Evolutionary conservation across 2,329 filamentous ascomycete species (phyloP).

Genomic region (Clonostachys solani): DNA sequence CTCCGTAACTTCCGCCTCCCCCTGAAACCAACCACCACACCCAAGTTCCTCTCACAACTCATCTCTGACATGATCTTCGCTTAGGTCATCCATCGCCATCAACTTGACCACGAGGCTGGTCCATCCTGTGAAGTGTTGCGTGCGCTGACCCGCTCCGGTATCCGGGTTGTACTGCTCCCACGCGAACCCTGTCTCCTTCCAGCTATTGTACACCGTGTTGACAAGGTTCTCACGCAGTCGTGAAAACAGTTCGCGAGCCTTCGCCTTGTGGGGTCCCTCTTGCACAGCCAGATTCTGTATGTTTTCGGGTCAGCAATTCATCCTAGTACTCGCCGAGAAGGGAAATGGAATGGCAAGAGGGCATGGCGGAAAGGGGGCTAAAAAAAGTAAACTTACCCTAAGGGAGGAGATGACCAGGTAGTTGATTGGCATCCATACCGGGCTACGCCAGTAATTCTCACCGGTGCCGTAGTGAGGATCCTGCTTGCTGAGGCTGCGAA

Average conservation of each 20-base stretch:
- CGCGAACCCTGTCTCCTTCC: slow-evolving; percentile 89
- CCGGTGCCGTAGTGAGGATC: slow-evolving; percentile 81
- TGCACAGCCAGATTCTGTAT: slow-evolving; percentile 57
- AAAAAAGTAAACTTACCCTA: slow-evolving; percentile 51
- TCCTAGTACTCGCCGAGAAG: neutral
- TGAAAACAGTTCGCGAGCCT: slow-evolving; percentile 71
- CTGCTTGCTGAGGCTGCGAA: slow-evolving; percentile 82
- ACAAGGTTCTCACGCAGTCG: slow-evolving; percentile 79
- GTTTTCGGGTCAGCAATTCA: neutral
- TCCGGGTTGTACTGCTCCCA: slow-evolving; percentile 99
- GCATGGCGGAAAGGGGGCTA: neutral
- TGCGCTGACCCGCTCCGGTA: slow-evolving; percentile 88
- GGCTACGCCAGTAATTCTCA: slow-evolving; percentile 96
- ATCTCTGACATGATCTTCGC: slow-evolving; percentile 29
- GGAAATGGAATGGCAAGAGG: neutral
- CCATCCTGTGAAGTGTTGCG: slow-evolving; percentile 98
- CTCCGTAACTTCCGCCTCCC: too few relatives aligned
- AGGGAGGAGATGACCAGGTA: slow-evolving; percentile 80
- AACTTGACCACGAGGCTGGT: slow-evolving; percentile 98
- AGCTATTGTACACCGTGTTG: slow-evolving; percentile 81
- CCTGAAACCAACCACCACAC: too few relatives aligned
- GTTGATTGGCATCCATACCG: slow-evolving; percentile 96
- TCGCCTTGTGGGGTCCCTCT: slow-evolving; percentile 62
- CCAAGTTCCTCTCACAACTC: slow-evolving; percentile 32
- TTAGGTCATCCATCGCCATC: slow-evolving; percentile 83